Percentiles rank a stretch among this genome's conserved stretches.
These are phyloP conservation scores for Penicillium sp. DNA, from an alignment of 2,329 filamentous ascomycete species.

Conservation along the genomic window DNA sequence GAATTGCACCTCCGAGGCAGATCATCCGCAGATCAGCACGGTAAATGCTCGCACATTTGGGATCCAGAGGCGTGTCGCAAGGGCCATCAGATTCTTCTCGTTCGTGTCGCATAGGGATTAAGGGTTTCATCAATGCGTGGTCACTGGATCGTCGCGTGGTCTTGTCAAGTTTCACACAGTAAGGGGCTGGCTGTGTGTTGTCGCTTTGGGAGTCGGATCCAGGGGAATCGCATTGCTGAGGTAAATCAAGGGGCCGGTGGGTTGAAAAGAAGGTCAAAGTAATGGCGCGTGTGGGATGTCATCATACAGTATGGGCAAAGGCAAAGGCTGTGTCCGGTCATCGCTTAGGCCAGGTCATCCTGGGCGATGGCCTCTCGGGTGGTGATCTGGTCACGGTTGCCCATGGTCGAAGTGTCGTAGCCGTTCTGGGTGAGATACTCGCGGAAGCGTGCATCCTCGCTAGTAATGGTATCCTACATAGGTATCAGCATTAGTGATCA, in stretches of 20 bases:
- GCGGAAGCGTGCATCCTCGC: constrained; percentile 78
- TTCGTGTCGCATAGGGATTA: constrained; percentile 20
- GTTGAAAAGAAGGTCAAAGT: not conserved
- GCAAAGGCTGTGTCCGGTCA: not conserved
- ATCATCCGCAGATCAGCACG: constrained; percentile 25
- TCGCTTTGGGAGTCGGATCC: constrained; percentile 24
- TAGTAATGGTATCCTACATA: constrained; percentile 76
- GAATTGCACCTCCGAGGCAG: constrained; percentile 22
- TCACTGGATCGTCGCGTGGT: constrained; percentile 16
- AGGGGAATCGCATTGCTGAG: not conserved
- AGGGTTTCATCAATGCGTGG: constrained; percentile 2
- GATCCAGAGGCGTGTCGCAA: constrained; percentile 9
- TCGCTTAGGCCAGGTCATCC: constrained; percentile 1
- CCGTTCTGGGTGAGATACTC: constrained; percentile 74
- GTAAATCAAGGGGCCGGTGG: not conserved
- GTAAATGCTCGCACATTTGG: constrained; percentile 11
- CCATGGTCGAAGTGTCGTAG: constrained; percentile 72
- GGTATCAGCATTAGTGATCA: constrained; percentile 29
- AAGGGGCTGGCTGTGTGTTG: constrained; percentile 7
- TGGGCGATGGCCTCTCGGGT: not conserved
- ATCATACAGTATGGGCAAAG: not conserved
- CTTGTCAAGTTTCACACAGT: constrained; percentile 8
- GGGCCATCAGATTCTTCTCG: constrained; percentile 1
- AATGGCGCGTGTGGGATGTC: constrained; percentile 4
- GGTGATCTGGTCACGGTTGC: constrained; percentile 38